Percentiles rank a stretch among this genome's conserved stretches.
Evolutionary conservation across 371 early-diverging fungal genomes (phyloP).

Genomic region (Syncephalastrum contaminatum): DNA sequence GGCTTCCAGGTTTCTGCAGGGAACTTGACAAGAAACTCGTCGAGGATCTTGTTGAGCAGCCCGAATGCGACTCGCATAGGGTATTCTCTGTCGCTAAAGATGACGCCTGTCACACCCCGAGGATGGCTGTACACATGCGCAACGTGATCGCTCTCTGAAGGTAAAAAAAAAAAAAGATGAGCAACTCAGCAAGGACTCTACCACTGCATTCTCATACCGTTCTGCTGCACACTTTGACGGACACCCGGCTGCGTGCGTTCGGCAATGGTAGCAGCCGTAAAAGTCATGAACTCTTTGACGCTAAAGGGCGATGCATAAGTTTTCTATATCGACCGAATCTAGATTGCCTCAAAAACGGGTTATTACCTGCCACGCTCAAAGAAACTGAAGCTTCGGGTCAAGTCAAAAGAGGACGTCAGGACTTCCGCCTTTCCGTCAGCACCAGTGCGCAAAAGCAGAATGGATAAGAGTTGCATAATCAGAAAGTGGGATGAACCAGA

Average conservation of each 20-base stretch:
- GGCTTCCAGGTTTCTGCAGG: slow-evolving; percentile 59
- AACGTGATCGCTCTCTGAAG: slow-evolving; percentile 63
- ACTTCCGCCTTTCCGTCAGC: too few species aligned
- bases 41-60: slow-evolving; percentile 80
- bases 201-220: too few species aligned
- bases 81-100: slow-evolving; percentile 90
- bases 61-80: slow-evolving; percentile 92
- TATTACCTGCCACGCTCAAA: too few species aligned
- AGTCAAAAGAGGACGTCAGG: neutral
- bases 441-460: neutral
- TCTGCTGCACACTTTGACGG: slow-evolving; percentile 77
- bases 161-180: slow-evolving; percentile 3
- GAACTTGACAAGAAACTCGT: slow-evolving; percentile 81
- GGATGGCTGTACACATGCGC: slow-evolving; percentile 79
- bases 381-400: too few species aligned
- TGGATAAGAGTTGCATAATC: neutral
- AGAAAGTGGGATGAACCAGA: neutral
- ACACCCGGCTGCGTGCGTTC: slow-evolving; percentile 85
- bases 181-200: neutral
- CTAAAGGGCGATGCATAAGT: slow-evolving; percentile 37
- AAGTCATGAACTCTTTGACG: slow-evolving; percentile 88
- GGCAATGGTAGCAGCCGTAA: slow-evolving; percentile 81
- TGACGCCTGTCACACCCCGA: slow-evolving; percentile 75
- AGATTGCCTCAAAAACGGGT: too few species aligned
- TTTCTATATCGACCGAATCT: too few species aligned